Evolutionary conservation across 208 protist species (phyloP), one percentile per base, ranked within the genome.

Genomic region (Leishmania aethiopica): DNA sequence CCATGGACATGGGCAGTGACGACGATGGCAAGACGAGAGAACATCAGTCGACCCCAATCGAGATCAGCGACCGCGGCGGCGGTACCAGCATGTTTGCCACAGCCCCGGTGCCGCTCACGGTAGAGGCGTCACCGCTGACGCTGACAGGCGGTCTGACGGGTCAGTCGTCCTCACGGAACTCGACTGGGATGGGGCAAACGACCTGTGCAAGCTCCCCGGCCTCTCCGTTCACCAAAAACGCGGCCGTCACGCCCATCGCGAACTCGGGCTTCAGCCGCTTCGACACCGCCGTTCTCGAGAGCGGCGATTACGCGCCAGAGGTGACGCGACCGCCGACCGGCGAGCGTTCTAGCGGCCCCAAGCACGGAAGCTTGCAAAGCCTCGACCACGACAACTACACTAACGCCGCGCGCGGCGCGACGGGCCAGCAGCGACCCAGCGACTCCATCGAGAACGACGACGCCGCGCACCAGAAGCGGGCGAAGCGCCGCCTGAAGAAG

Each of bases 401-500:
- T 60, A 84, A 80, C 15, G 77, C 80, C 11, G 75, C 80, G 37
- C 71, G 77, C 17, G 49, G 76, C 2, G 77, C 78, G 37, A 78
- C 80, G 32, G 80, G 62, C 57, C 80, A 57, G 15, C 84, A 71
- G 53, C 71, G 64, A 35, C 67, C 45, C 22, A 69, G 84, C 75
- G 81, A 84, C 72, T 78, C 75, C 51, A 53, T 53, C 11, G 77
- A 82, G 55, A 66, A 81, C 19, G 85, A 75, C 32, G 81, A 86
- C n/a, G 81, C 82, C 25, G 78, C 62, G n/a, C 55, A 86, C 40
- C 82, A 77, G n/a, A 83, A 72, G 47, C 40, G 76, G 19, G 87
- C 87, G 19, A 86, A 86, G 79, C 84, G 87, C 15, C 84, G 81
- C 8, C 74, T 86, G 32, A 88, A 85, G 84, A 81, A 80, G 84